Evolutionary conservation across 139 green algal species (phyloP).

Genomic region (Parachlorella kessleri): DNA sequence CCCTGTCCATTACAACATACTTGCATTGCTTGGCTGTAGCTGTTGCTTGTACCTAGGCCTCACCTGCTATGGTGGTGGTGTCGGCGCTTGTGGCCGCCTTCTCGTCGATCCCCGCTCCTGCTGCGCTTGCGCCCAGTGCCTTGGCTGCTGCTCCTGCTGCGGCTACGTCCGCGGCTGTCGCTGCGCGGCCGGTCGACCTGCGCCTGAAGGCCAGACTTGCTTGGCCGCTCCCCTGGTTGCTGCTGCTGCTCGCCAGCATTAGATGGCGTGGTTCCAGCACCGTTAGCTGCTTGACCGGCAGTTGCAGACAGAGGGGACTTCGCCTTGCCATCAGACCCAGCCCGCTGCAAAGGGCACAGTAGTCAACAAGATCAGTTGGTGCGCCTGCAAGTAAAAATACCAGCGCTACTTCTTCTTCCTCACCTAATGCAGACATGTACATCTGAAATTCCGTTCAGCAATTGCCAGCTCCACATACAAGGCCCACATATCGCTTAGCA

Average conservation of each 20-base stretch:
- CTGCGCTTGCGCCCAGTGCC: not conserved
- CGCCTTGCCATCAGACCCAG: too few species aligned
- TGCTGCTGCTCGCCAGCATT: not conserved
- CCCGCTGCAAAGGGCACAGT: too few species aligned
- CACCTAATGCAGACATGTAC: not conserved
- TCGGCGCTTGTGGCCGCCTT: not conserved
- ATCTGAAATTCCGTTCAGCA: not conserved
- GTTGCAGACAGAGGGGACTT: not conserved
- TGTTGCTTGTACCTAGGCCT: not conserved
- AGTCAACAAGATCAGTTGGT: too few species aligned
- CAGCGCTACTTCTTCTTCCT: not conserved
- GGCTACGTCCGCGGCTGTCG: constrained; percentile 5
- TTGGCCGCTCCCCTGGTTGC: not conserved
- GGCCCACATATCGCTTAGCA: not conserved
- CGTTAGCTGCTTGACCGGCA: not conserved
- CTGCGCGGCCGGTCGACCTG: not conserved
- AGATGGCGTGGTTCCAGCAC: not conserved
- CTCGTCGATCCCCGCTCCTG: constrained; percentile 32
- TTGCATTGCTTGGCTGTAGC: not conserved
- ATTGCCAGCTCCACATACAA: not conserved
- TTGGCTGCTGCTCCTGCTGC: constrained; percentile 24
- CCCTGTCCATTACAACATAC: not conserved
- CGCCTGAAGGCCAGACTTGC: not conserved
- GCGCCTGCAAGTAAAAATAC: too few species aligned
- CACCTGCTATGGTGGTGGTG: not conserved